Base-by-base conservation (phyloP, 495 filamentous ascomycete species). In the Hypomontagnella submonticulosa region DNA sequence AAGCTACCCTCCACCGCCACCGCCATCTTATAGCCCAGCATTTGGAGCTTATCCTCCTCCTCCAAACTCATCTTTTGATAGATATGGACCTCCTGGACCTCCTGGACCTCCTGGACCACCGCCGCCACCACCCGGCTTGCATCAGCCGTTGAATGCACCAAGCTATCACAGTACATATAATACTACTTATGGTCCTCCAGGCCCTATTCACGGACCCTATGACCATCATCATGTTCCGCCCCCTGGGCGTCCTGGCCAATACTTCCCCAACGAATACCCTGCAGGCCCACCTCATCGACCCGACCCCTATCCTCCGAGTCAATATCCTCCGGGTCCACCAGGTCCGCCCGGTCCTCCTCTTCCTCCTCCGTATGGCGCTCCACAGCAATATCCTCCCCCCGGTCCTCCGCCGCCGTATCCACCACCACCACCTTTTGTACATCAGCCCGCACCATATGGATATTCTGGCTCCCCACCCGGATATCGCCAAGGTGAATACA, bases 381-480 rank as follows among this genome's bases (percentile, higher is more conserved):
- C 49, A 23, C 46, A 49, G 13, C 65, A 66, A 34, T 69, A 65
- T 37, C 66, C 69, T 36, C 61, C 66, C 13, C 61, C 66, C 13
- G 50, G 65, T 16, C 61, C 66, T 19, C 65, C 59, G 11, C 54
- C 60, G 20, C 61, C 47, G 30, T 70, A 73, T 52, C 71, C 61
- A 12, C 66, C 73, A 9, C 72, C 65, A 61, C 58, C 61, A 0
- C 43, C 33, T 53, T 66, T 60, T 32, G 23, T 47, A 16, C 67
- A 56, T 33, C 63, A 69, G 30, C 61, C 69, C n/a, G 34, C 54
- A 23, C 50, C 65, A 13, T 66, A 65, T 47, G 59, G 47, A 55
- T 70, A 72, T 61, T 57, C 75, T 70, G 67, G 74, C n/a, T 43
- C 67, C 68, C 44, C 56, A 76, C 38, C 74, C 63, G n/a, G 70